Evolutionary conservation across 1,284 basidiomycete genomes (phyloP).

Genomic region (Fomitopsis pinicola): DNA sequence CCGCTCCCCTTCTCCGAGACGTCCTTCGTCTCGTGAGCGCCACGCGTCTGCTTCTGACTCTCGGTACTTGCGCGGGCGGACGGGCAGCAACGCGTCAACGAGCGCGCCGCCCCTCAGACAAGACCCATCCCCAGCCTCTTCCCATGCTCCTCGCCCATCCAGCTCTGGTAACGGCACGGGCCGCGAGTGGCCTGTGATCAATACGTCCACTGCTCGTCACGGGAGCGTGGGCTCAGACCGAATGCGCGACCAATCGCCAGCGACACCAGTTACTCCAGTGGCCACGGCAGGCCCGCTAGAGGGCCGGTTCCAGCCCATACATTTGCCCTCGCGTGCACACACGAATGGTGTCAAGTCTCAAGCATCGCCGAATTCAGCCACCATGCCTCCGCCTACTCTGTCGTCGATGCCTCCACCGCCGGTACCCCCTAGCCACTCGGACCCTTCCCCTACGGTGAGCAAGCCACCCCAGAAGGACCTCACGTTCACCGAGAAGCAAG

Average conservation of each 20-base stretch:
- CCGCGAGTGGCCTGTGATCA: neutral
- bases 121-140: neutral
- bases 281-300: neutral
- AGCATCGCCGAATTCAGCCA: neutral
- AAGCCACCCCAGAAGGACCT: slow-evolving; percentile 11
- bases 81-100: neutral
- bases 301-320: neutral
- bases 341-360: neutral
- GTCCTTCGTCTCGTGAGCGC: neutral
- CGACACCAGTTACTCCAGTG: neutral
- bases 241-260: neutral
- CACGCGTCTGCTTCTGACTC: neutral
- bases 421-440: neutral
- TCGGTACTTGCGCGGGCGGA: neutral
- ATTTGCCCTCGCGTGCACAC: neutral
- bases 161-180: neutral
- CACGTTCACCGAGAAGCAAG: slow-evolving; percentile 21
- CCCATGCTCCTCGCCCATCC: neutral
- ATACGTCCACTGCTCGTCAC: neutral
- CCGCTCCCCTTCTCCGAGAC: neutral
- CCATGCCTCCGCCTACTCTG: neutral
- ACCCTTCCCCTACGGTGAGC: no score
- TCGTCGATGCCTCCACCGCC: neutral
- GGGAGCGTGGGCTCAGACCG: neutral
- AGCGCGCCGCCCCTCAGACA: neutral